Percentiles rank a stretch among this genome's conserved stretches.
These are phyloP conservation scores for Russula abietina DNA, from an alignment of 768 basidiomycete genomes.

Conservation along the genomic window DNA sequence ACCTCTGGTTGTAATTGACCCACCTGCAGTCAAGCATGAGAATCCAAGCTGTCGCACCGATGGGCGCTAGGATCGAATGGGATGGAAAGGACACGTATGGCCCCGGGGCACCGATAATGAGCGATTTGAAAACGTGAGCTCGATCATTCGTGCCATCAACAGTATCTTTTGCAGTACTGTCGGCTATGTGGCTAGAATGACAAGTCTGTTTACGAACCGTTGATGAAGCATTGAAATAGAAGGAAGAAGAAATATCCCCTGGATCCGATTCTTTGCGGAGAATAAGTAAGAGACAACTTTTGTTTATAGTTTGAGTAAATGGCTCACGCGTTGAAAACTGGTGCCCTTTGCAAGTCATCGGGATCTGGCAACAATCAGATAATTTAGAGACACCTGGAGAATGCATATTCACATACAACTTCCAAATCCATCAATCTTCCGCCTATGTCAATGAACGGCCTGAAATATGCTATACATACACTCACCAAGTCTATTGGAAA, in stretches of 20 bases:
- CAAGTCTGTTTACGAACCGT: conserved; percentile 42
- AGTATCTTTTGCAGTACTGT: conserved; percentile 41
- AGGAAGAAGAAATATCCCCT: conserved; percentile 90
- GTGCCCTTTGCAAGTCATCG: conserved; percentile 65
- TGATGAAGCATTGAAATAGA: conserved; percentile 90
- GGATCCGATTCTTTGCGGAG: conserved; percentile 57
- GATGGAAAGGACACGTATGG: conserved; percentile 74
- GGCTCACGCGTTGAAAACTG: conserved; percentile 63
- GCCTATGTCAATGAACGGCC: not conserved
- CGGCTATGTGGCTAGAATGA: conserved; percentile 9
- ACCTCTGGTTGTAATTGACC: conserved; percentile 25
- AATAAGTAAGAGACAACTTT: not conserved
- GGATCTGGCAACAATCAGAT: conserved; percentile 49
- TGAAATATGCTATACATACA: not conserved
- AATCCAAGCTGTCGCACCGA: conserved; percentile 73
- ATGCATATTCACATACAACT: conserved; percentile 54
- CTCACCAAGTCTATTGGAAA: conserved; percentile 14
- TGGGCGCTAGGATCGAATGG: conserved; percentile 73
- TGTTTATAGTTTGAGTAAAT: not conserved
- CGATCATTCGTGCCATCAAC: conserved; percentile 67
- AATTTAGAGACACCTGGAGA: conserved; percentile 1
- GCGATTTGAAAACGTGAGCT: conserved; percentile 59
- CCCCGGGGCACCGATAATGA: conserved; percentile 71
- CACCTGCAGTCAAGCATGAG: conserved; percentile 80
- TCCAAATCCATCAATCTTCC: conserved; percentile 74